Evolutionary conservation across 2,329 filamentous ascomycete genomes (phyloP).

Genomic region (Fusarium tupiense): DNA sequence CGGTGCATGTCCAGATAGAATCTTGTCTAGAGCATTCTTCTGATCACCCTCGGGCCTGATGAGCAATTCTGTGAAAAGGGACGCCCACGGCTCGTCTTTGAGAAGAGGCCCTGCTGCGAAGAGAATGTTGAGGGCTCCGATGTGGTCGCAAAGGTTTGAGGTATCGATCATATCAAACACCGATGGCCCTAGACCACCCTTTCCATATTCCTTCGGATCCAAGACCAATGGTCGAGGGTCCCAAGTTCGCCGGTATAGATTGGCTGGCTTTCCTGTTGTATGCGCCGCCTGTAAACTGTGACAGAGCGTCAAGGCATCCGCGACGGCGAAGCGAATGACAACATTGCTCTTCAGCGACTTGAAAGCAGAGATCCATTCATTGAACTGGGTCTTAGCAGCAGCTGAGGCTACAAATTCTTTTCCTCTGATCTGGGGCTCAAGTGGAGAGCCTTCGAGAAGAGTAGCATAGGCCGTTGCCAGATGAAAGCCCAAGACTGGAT

Average conservation of each 20-base stretch:
- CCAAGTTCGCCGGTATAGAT: conserved; percentile 55
- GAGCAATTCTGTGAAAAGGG: conserved; percentile 60
- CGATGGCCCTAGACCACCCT: conserved; percentile 47
- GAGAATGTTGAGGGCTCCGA: conserved; percentile 51
- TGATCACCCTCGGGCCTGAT: conserved; percentile 43
- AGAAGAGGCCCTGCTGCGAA: conserved; percentile 60
- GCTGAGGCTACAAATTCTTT: conserved; percentile 41
- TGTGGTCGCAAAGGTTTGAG: conserved; percentile 54
- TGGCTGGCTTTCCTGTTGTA: conserved; percentile 46
- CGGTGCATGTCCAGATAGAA: conserved; percentile 58
- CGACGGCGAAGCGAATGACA: conserved; percentile 56
- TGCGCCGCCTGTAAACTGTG: conserved; percentile 59
- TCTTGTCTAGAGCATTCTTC: conserved; percentile 47
- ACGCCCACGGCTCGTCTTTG: conserved; percentile 53
- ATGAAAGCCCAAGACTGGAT: conserved; percentile 67
- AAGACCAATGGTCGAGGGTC: conserved; percentile 54
- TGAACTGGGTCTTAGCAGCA: conserved; percentile 57
- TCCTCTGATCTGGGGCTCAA: conserved; percentile 39
- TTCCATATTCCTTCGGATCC: conserved; percentile 54
- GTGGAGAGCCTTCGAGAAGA: conserved; percentile 51
- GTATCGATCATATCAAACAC: conserved; percentile 68
- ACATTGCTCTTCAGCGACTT: conserved; percentile 44
- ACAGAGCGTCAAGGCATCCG: conserved; percentile 62
- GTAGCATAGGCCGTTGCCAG: conserved; percentile 59
- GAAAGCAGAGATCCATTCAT: conserved; percentile 57